Percentiles rank a stretch among this genome's conserved stretches.
phyloP scores from a whole-genome alignment of 345 rosid genomes.

The Rhizophora mangle region DNA sequence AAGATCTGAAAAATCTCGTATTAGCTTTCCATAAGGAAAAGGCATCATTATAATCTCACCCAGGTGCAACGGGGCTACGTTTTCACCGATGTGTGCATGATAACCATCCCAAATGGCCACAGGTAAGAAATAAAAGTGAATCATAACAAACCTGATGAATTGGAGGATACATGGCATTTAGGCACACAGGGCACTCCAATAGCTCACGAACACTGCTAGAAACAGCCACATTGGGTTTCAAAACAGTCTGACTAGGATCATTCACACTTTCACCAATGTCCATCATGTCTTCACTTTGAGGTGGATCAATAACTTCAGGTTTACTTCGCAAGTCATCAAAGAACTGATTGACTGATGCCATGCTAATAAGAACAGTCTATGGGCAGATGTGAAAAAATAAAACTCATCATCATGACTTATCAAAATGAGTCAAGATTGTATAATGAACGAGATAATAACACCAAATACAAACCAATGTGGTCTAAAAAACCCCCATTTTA shows the following conservation, averaged over 20 bases:
- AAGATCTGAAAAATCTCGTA: neutral
- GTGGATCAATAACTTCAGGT: slow-evolving; percentile 71
- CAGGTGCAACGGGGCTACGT: no score
- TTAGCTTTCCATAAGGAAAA: no score
- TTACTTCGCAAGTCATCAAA: slow-evolving; percentile 56
- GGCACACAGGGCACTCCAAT: slow-evolving; percentile 84
- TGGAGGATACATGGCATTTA: slow-evolving; percentile 86
- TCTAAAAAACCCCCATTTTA: no score
- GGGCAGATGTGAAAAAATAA: slow-evolving; percentile 8
- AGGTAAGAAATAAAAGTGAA: neutral
- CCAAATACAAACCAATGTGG: neutral
- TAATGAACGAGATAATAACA: neutral
- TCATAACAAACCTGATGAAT: slow-evolving; percentile 66
- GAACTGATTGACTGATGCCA: slow-evolving; percentile 58
- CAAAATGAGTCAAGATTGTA: neutral
- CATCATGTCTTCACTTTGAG: slow-evolving; percentile 47
- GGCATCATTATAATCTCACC: no score
- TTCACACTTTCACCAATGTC: slow-evolving; percentile 49
- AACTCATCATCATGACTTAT: neutral
- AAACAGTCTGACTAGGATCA: slow-evolving; percentile 46
- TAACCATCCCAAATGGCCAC: neutral
- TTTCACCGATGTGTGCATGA: no score
- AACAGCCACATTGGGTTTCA: slow-evolving; percentile 56
- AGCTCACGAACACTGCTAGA: slow-evolving; percentile 77
- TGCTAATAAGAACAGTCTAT: slow-evolving; percentile 18